phyloP scores from a whole-genome alignment of 306 rosid species.

The Castanopsis chinensis region DNA sequence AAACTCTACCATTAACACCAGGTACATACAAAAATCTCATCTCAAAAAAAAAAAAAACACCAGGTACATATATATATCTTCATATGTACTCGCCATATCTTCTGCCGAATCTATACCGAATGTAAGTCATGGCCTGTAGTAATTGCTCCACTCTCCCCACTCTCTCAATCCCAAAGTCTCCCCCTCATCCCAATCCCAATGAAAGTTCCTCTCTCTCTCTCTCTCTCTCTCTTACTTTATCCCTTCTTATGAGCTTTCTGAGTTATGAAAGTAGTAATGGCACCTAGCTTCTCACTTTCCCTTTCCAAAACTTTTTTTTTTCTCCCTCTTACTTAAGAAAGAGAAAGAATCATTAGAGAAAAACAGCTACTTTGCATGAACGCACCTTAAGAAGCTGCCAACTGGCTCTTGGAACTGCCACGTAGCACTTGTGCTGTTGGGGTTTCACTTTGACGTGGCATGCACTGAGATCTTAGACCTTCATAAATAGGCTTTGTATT shows the following conservation, averaged over 20 bases:
- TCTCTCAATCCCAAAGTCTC: neutral
- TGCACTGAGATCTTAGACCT: constrained; percentile 28
- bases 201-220: neutral
- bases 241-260: neutral
- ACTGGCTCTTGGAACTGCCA: constrained; percentile 38
- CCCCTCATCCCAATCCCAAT: neutral
- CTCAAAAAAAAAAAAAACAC: too few species aligned
- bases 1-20: too few species aligned
- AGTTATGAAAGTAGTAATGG: neutral
- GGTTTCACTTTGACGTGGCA: constrained; percentile 55
- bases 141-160: neutral
- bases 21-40: too few species aligned
- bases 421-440: constrained; percentile 37
- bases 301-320: neutral
- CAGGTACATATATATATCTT: neutral
- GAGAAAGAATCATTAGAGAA: neutral
- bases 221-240: constrained; percentile 1
- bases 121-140: neutral
- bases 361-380: constrained; percentile 31
- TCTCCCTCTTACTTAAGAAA: constrained; percentile 3
- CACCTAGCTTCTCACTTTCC: neutral
- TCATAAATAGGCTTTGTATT: constrained; percentile 43
- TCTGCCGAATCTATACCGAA: neutral
- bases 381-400: constrained; percentile 29
- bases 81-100: neutral